These are phyloP conservation scores for Solanum aculeatissimum DNA, from an alignment of 305 asterid genomes.

Conservation along the genomic window DNA sequence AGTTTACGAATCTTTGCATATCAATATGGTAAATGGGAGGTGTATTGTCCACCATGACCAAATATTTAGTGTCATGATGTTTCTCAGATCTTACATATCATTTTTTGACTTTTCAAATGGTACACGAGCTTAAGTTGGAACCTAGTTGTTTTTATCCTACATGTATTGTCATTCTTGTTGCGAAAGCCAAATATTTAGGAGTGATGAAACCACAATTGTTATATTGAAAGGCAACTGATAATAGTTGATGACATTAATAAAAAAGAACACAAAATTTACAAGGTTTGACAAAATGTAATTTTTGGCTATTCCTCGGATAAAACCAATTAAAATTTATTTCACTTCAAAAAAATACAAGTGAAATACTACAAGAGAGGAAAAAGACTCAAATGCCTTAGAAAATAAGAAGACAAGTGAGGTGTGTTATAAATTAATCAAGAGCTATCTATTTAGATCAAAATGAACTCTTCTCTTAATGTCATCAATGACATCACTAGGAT, in stretches of 20 bases:
- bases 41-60: background rate
- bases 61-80: background rate
- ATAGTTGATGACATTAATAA: background rate
- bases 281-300: background rate
- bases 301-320: background rate
- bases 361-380: background rate
- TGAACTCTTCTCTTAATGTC: background rate
- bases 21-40: background rate
- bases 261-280: background rate
- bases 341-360: background rate
- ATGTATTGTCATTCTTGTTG: background rate
- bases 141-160: background rate
- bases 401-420: background rate
- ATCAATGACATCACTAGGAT: background rate
- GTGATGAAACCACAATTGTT: background rate
- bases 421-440: background rate
- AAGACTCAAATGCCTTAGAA: background rate
- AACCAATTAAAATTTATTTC: background rate
- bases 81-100: background rate
- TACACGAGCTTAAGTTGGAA: background rate
- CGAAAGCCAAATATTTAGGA: background rate
- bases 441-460: background rate
- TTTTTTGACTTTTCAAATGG: background rate
- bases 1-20: background rate
- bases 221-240: background rate